Evolutionary conservation across 768 basidiomycete genomes (phyloP).

Genomic region (Aureoboletus auriporus): DNA sequence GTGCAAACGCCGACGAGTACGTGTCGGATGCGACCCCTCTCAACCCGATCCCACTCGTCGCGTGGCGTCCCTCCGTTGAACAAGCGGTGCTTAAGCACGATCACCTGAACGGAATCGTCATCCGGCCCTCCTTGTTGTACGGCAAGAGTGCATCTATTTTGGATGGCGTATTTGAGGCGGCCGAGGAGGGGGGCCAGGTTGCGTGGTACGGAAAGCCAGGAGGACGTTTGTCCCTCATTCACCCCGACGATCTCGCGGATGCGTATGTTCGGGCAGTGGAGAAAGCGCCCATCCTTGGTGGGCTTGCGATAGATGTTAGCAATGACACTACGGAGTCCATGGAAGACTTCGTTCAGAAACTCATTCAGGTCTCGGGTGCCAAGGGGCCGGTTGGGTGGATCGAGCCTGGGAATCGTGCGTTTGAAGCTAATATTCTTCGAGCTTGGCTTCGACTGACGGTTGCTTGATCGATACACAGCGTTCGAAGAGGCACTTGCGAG

Average conservation of each 20-base stretch:
- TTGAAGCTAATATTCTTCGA: background rate
- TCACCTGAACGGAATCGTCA: conserved; percentile 31
- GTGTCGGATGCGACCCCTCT: conserved; percentile 19
- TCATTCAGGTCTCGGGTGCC: conserved; percentile 25
- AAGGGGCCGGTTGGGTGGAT: conserved; percentile 20
- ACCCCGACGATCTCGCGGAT: conserved; percentile 34
- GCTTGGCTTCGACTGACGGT: background rate
- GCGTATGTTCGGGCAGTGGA: conserved; percentile 31
- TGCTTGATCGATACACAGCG: conserved; percentile 4
- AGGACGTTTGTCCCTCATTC: conserved; percentile 25
- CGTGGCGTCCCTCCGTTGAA: conserved; percentile 22
- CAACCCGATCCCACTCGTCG: conserved; percentile 8
- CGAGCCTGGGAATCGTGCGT: conserved; percentile 23
- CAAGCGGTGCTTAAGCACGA: conserved; percentile 9
- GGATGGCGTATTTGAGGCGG: conserved; percentile 21
- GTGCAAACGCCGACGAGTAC: conserved; percentile 12
- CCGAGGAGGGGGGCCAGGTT: conserved; percentile 16
- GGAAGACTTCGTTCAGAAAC: conserved; percentile 24
- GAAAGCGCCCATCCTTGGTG: conserved; percentile 26
- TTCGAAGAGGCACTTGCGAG: conserved; percentile 23
- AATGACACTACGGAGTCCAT: conserved; percentile 29
- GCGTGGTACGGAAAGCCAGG: conserved; percentile 25
- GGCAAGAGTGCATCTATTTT: conserved; percentile 25
- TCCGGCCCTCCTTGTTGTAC: conserved; percentile 30
- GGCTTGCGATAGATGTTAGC: conserved; percentile 28